Percentiles rank a stretch among this genome's conserved stretches.
Conservation (phyloP, 805 yeast species). For the Wickerhamiella vanderwaltii region DNA sequence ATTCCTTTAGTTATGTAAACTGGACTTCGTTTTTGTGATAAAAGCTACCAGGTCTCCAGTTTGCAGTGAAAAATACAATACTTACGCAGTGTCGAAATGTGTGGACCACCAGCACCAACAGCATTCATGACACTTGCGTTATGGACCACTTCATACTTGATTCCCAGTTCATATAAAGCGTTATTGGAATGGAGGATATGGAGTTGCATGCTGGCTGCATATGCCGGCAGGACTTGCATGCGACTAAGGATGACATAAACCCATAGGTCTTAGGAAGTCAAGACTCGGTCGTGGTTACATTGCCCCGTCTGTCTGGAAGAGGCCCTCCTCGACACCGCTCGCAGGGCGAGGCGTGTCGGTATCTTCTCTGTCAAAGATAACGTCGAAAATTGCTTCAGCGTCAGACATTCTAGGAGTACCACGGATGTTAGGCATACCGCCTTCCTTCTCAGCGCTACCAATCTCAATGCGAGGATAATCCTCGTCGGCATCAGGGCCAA, state of each 20-base stretch:
- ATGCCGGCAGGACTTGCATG: too few species aligned
- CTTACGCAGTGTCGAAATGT: conserved; percentile 97
- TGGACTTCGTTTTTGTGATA: conserved; percentile 79
- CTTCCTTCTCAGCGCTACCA: too few species aligned
- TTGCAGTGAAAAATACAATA: conserved; percentile 85
- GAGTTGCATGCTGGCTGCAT: too few species aligned
- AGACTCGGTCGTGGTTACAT: too few species aligned
- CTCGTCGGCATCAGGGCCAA: too few species aligned
- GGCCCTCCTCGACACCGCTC: background rate
- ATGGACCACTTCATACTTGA: conserved; percentile 72
- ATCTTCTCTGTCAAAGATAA: background rate
- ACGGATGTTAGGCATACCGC: too few species aligned
- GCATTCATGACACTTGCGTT: conserved; percentile 98
- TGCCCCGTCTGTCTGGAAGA: too few species aligned
- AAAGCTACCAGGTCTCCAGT: conserved; percentile 94
- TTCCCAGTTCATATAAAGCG: conserved; percentile 63
- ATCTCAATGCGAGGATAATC: too few species aligned
- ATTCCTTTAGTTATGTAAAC: too few species aligned
- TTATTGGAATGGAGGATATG: too few species aligned
- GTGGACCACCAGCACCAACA: conserved; percentile 94
- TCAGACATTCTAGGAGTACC: background rate
- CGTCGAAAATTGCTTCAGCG: background rate
- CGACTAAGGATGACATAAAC: too few species aligned
- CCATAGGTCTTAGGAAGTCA: too few species aligned
- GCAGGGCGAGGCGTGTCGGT: background rate